Conservation (phyloP, 768 basidiomycete species). For the Pleurotus sapidus region DNA sequence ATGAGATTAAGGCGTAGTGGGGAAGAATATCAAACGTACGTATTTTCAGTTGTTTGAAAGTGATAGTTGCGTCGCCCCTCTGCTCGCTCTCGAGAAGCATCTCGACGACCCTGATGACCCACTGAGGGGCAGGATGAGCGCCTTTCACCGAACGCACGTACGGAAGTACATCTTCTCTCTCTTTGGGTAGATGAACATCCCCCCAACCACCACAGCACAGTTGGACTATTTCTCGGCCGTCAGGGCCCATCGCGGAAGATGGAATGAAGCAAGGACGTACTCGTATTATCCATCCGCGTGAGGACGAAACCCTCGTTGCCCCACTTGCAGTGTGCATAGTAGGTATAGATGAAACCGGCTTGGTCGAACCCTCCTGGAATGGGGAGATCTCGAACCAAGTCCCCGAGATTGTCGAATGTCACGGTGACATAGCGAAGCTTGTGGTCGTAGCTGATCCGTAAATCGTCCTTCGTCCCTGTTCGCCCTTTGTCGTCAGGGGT, state of each 20-base stretch:
- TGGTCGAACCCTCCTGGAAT: slow-evolving; percentile 10
- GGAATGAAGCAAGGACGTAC: background rate
- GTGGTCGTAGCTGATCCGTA: slow-evolving; percentile 9
- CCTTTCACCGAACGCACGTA: slow-evolving; percentile 2
- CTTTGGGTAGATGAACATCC: background rate
- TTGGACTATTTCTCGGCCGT: background rate
- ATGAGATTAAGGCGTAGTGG: background rate
- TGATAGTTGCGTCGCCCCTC: background rate
- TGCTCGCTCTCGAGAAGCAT: background rate
- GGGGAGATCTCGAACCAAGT: slow-evolving; percentile 10
- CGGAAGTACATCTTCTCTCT: background rate
- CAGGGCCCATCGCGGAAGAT: too few relatives aligned
- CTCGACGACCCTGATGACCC: background rate
- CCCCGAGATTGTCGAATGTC: slow-evolving; percentile 14
- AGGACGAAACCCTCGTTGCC: slow-evolving; percentile 1
- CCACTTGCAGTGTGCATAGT: slow-evolving; percentile 1
- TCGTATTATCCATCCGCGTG: slow-evolving; percentile 6
- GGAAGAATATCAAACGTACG: background rate
- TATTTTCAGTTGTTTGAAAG: slow-evolving; percentile 1
- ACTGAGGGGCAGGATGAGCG: background rate
- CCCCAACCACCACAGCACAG: slow-evolving; percentile 7
- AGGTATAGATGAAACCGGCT: slow-evolving; percentile 1
- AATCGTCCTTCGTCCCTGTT: background rate
- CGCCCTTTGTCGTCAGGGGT: background rate
- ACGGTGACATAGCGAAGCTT: slow-evolving; percentile 15